phyloP scores from a whole-genome alignment of 2,329 filamentous ascomycete species.

The Sarocladium strictum region DNA sequence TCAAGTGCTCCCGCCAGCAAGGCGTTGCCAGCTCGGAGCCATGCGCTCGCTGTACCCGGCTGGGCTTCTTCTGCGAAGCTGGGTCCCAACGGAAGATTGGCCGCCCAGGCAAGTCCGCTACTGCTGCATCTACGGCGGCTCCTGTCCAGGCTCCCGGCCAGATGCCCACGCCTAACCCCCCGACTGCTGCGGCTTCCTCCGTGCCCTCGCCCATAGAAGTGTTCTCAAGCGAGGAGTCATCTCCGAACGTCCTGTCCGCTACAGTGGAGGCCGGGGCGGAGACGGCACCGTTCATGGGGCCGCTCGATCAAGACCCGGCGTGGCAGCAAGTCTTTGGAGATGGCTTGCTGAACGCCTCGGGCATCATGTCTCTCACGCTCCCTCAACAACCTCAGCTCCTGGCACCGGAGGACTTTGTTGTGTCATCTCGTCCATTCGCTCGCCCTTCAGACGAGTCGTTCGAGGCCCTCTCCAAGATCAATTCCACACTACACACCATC shows the following conservation, averaged over 20 bases:
- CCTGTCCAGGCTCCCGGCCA: neutral
- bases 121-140: neutral
- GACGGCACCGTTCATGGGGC: neutral
- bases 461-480: conserved; percentile 3
- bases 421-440: neutral
- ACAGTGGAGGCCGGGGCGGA: neutral
- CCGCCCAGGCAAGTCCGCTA: conserved; percentile 17
- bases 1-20: conserved; percentile 22
- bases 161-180: neutral
- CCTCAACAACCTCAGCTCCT: conserved; percentile 2
- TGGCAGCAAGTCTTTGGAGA: conserved; percentile 5
- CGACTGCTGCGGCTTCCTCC: neutral
- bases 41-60: conserved; percentile 23
- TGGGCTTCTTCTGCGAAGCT: conserved; percentile 20
- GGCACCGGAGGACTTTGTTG: neutral
- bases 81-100: conserved; percentile 26
- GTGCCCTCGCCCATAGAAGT: neutral
- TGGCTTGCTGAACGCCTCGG: neutral
- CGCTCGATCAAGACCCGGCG: neutral
- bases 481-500: neutral
- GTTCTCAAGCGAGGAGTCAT: conserved; percentile 3
- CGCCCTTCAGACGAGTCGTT: neutral
- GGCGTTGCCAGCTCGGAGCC: conserved; percentile 10
- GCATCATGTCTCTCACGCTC: neutral
- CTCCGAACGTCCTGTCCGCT: neutral